Base-by-base conservation (phyloP, 306 rosid species). In the Albizia julibrissin region DNA sequence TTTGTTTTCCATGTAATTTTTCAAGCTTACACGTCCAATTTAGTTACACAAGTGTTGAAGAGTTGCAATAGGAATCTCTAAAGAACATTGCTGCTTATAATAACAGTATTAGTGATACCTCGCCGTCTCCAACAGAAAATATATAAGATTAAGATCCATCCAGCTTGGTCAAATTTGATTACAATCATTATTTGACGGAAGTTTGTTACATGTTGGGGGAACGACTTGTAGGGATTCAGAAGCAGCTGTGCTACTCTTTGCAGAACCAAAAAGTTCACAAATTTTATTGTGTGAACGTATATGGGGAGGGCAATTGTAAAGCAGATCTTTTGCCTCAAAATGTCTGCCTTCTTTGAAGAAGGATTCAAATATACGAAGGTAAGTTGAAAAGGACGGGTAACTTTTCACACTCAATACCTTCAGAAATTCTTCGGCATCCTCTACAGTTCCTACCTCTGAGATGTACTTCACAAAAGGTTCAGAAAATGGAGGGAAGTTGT, bases 361-460 rank as follows among this genome's bases (percentile, higher is more conserved):
- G 29, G 95, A 87, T 69, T 85, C 79, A 49, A 95, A 89, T 78
- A 95, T 64, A 78, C 85, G 91, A 82, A 91, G 74, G 47, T 93
- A 93, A 16, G 93, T 97, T 14, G 88, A 56, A 56, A 61, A 31
- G 50, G 97, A 86, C 18, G 87, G 91, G 82, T 75, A 87, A 39
- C 69, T 87, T 81, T 92, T 92, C 67, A 85, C 80, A 72, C 88
- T 85, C 85, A 92, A 78, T 68, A 90, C 93, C 86, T 87, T 88
- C 42, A 93, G 85, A 85, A 92, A 89, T 2, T 89, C 88, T 56
- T 72, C 91, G 24, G 97, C 98, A 88, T 93, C 94, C 81, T 88
- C 91, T 82, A 91, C 92, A 0, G 98, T 86, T 84, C 99, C 99
- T 87, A 50, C 88, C 89, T 91, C 91, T 4, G 94, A 89, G 78